Evolutionary conservation across 192 early-diverging fungal species (phyloP), one percentile per base, ranked within the genome.

Genomic region (Haplosporangium gracile): DNA sequence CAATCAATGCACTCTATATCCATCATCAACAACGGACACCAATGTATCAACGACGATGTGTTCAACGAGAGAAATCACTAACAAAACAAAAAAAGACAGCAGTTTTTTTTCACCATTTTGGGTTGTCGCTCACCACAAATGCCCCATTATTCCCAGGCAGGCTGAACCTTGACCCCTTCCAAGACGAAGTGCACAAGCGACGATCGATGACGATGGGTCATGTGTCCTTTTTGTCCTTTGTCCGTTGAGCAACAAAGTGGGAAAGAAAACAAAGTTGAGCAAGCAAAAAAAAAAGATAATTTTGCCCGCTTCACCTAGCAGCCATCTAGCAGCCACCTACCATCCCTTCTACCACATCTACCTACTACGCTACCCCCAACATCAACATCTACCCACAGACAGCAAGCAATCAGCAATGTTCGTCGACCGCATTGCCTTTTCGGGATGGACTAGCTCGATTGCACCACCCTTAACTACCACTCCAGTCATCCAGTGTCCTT

Each of bases 391-490:
- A 10, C 42, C 49, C 49, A 51, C 49, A 51, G 18, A 51, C 16
- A 51, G 20, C 49, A 51, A 11, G 16, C 24, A 57, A 26, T 5
- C 51, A 57, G 8, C 1, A 11, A 10, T 26, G 55, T 10, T 11
- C 60, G 32, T 65, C 60, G 26, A 65, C 60, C 60, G 60, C 60
- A 65, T 65, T 32, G 29, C 60, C 60, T 65, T 65, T 65, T 65
- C n/a, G n/a, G 29, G 60, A 32, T 65, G 0, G 26, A 32, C 9
- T 15, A 3, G 11, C 1, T 32, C 13, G 9, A 10, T 65, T 65
- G 60, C 4, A 29, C 10, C 3, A 10, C 60, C 60, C 60, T 65
- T 65, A 65, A 65, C 10, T 1, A 4, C 4, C 10, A n/a, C 8
- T 2, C 0, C 24, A 18, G 2, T 7, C 24, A 57, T 26, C 55